Evolutionary conservation across 1,284 basidiomycete species (phyloP), one percentile per base, ranked within the genome.

Genomic region (Pseudozyma hubeiensis): DNA sequence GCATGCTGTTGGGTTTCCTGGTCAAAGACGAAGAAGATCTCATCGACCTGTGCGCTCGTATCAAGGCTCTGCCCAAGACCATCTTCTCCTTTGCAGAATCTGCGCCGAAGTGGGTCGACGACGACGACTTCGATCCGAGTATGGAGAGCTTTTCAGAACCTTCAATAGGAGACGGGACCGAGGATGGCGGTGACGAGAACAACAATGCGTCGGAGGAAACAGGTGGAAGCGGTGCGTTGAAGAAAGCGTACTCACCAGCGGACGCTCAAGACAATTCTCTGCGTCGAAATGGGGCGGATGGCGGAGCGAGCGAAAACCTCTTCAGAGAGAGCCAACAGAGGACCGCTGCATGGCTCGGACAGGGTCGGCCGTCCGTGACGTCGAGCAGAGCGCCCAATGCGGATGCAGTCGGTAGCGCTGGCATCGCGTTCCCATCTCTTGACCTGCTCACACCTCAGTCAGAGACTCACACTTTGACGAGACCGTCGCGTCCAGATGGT

Each of bases 1-100:
- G 93, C 80, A 98, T 99, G 96, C 87, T 99, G 9, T 87, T 98
- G 56, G 95, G 95, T 16, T 97, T 99, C 84, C 83, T 98, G 74
- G 91, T 92, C 81, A 89, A 89, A 73, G 89, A 92, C 81, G 91
- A 94, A 84, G 87, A 85, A 19, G 93, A 96, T 56, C 96, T 94
- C 90, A 85, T 87, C 14, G 93, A 97, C 85, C 89, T 98, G 64
- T 88, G 90, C 72, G 86, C 85, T 53, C 88, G 93, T 8, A 82
- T 85, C 53, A 73, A 70, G 52, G 67, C 59, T 33, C 48, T 80
- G 58, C 75, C 77, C 1, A 75, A 82, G 44, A 78, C 82, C 16
- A 83, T 86, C 53, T 85, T 86, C 47, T 66, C 76, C 24, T 71
- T 86, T 49, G 82, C 81, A 68, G 92, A 94, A 53, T 93, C 94